Percentiles rank a stretch among this genome's conserved stretches.
Conservation (phyloP, 2,329 filamentous ascomycete species). For the Cytospora leucostoma region DNA sequence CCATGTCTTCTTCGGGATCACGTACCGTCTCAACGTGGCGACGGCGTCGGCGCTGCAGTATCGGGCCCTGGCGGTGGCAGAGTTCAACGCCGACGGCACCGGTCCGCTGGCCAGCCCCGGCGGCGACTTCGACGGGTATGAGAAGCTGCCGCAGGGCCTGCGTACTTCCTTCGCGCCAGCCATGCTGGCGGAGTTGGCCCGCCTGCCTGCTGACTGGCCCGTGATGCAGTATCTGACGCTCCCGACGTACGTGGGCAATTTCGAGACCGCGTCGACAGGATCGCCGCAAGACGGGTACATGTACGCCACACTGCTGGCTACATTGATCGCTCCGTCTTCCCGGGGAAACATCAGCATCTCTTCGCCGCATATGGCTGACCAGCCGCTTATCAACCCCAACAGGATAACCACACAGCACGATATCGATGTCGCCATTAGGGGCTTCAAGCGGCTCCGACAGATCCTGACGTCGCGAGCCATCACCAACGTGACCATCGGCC, state of each 20-base stretch:
- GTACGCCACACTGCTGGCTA: slow-evolving; percentile 25
- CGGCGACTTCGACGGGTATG: slow-evolving; percentile 3
- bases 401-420: slow-evolving; percentile 35
- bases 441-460: slow-evolving; percentile 31
- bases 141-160: slow-evolving; percentile 7
- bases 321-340: slow-evolving; percentile 28
- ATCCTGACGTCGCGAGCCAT: slow-evolving; percentile 28
- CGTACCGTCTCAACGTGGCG: slow-evolving; percentile 5
- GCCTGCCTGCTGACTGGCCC: slow-evolving; percentile 18
- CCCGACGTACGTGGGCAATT: background rate
- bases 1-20: background rate
- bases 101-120: slow-evolving; percentile 17
- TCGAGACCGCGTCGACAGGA: background rate
- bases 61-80: background rate
- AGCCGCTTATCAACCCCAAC: slow-evolving; percentile 42
- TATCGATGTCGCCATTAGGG: slow-evolving; percentile 27
- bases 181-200: background rate
- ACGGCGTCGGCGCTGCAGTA: slow-evolving; percentile 4
- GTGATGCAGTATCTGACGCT: slow-evolving; percentile 15
- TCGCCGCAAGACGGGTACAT: slow-evolving; percentile 14
- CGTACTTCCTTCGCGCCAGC: slow-evolving; percentile 5
- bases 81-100: background rate
- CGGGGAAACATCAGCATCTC: slow-evolving; percentile 41
- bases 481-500: background rate
- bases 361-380: slow-evolving; percentile 34